phyloP scores from a whole-genome alignment of 169 alveolate species.

The Plasmodium knowlesi region DNA sequence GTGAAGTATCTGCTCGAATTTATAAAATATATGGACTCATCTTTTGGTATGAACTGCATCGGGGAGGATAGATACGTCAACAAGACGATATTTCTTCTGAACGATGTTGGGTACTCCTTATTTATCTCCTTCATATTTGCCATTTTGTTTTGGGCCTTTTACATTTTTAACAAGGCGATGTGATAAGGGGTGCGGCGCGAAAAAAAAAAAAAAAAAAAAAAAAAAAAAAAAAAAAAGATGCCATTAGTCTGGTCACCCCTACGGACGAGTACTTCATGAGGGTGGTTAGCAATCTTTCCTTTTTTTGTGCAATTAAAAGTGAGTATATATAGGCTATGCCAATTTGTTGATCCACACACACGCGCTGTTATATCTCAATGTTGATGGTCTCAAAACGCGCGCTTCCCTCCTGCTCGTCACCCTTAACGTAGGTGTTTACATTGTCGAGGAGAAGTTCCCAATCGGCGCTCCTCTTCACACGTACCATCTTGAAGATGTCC shows the following conservation, averaged over 20 bases:
- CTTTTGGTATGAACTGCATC: conserved; percentile 2
- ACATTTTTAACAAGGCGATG: conserved; percentile 38
- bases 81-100: conserved; percentile 8
- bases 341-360: not conserved
- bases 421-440: conserved; percentile 53
- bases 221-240: not conserved
- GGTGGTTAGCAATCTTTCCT: not conserved
- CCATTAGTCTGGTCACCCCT: not conserved
- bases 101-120: conserved; percentile 51
- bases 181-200: not conserved
- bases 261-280: not conserved
- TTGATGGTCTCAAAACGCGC: conserved; percentile 47
- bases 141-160: conserved; percentile 43
- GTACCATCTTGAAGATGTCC: conserved; percentile 29
- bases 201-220: not conserved
- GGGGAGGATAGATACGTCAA: not conserved
- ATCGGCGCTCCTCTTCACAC: conserved; percentile 16
- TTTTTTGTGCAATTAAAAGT: not conserved
- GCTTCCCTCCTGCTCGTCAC: conserved; percentile 1
- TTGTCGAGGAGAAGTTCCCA: conserved; percentile 44
- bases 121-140: conserved; percentile 32
- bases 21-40: conserved; percentile 18
- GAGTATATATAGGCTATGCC: not conserved
- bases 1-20: conserved; percentile 27
- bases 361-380: conserved; percentile 19